These are phyloP conservation scores for Leptographium procerum DNA, from an alignment of 2,329 filamentous ascomycete genomes.

Conservation along the genomic window DNA sequence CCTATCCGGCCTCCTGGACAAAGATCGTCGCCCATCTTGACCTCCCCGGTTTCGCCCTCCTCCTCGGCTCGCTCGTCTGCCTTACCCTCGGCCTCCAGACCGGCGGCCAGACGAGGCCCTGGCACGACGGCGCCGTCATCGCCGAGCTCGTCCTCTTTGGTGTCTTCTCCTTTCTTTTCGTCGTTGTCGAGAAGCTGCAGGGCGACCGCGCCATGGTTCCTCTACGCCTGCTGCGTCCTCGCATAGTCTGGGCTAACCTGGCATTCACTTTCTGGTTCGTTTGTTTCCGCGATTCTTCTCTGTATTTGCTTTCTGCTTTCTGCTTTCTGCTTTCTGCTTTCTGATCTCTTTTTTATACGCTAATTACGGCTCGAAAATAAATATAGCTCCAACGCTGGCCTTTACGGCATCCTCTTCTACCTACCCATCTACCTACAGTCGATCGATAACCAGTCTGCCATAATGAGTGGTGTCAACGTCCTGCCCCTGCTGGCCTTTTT, in stretches of 20 bases:
- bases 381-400: background rate
- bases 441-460: slow-evolving; percentile 26
- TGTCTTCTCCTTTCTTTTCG: slow-evolving; percentile 19
- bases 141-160: slow-evolving; percentile 22
- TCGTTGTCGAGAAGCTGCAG: slow-evolving; percentile 21
- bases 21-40: slow-evolving; percentile 22
- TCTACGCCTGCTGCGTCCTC: slow-evolving; percentile 25
- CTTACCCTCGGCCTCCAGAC: slow-evolving; percentile 32
- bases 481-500: slow-evolving; percentile 21
- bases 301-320: no score
- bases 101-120: slow-evolving; percentile 18
- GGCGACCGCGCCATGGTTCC: slow-evolving; percentile 28
- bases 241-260: slow-evolving; percentile 13
- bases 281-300: background rate
- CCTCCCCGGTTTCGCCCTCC: slow-evolving; percentile 4
- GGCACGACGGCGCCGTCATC: slow-evolving; percentile 18
- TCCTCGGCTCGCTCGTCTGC: slow-evolving; percentile 22
- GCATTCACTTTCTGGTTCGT: background rate
- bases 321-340: no score
- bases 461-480: slow-evolving; percentile 26
- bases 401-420: slow-evolving; percentile 6
- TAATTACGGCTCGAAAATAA: no score
- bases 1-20: background rate
- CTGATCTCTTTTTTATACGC: no score
- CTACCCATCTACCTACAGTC: slow-evolving; percentile 30